These are phyloP conservation scores for Penicillium ucsense DNA, from an alignment of 495 filamentous ascomycete genomes.

Conservation along the genomic window DNA sequence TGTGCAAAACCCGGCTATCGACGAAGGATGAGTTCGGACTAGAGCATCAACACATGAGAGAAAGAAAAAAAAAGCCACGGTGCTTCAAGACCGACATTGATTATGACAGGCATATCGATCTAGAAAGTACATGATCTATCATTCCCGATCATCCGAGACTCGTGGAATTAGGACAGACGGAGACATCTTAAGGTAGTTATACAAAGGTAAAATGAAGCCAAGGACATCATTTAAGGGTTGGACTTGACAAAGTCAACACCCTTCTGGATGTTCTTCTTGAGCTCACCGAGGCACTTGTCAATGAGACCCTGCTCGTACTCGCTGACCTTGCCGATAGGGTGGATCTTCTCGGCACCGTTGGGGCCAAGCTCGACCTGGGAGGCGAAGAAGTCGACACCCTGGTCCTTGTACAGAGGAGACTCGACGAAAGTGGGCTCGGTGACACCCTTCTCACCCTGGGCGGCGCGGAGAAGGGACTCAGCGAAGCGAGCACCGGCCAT, in stretches of 20 bases:
- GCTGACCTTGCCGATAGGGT: slow-evolving; percentile 70
- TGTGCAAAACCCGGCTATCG: too few relatives aligned
- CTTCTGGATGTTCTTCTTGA: slow-evolving; percentile 84
- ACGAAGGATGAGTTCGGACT: too few relatives aligned
- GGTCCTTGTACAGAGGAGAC: slow-evolving; percentile 92
- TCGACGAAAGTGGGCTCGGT: slow-evolving; percentile 96
- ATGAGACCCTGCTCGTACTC: slow-evolving; percentile 82
- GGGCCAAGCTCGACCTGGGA: slow-evolving; percentile 90
- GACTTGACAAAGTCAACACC: slow-evolving; percentile 59
- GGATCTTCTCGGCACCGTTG: slow-evolving; percentile 90
- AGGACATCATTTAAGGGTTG: slow-evolving; percentile 52
- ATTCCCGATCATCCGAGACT: background rate
- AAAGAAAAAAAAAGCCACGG: too few relatives aligned
- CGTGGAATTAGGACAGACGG: background rate
- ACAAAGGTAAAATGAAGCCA: too few relatives aligned
- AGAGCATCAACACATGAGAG: too few relatives aligned
- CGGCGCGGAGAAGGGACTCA: slow-evolving; percentile 84
- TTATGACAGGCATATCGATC: slow-evolving; percentile 13
- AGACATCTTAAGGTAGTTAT: slow-evolving; percentile 11
- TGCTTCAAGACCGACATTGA: slow-evolving; percentile 10
- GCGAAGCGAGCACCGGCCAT: slow-evolving; percentile 97
- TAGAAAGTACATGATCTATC: slow-evolving; percentile 13
- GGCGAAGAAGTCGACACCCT: slow-evolving; percentile 93
- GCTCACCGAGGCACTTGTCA: slow-evolving; percentile 70
- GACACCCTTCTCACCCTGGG: slow-evolving; percentile 89